Evolutionary conservation across 1,284 basidiomycete genomes (phyloP), one percentile per base, ranked within the genome.

Genomic region (Papiliotrema laurentii): DNA sequence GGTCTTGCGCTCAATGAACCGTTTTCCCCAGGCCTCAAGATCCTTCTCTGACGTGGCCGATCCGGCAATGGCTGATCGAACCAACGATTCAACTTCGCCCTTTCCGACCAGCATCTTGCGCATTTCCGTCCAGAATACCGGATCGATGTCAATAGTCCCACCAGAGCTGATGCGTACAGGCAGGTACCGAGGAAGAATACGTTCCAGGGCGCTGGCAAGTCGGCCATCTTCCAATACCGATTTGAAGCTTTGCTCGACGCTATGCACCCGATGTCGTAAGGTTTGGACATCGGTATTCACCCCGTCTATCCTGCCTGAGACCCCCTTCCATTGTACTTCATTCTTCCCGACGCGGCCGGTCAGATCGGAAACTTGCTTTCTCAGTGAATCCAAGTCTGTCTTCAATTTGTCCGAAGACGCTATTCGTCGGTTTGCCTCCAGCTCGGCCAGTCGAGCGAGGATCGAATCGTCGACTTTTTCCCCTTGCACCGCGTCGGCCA

Each of bases 171-270:
- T 48, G 21, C 58, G 50, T n/a, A 78, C 71, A 4, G 76, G 76
- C 49, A 79, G 54, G 26, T 55, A 55, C 19, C 60, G 51, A 0
- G 77, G 77, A 27, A 76, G 60, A n/a, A 74, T 64, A 31, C 59
- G 48, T 36, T 74, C 73, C 35, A 78, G 61, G 1, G 68, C 69
- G 4, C 61, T 55, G 18, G 63, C 63, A 25, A 76, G 51, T 21
- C 58, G 49, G 21, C 69, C 70, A 21, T 66, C 66, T 33, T 72
- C 61, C 21, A 70, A 40, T 0, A 67, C 69, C 5, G 51, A 47
- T n/a, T 53, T 51, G 11, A 74, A 79, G 6, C 80, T 81, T n/a
- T 80, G 78, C 64, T 89, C 86, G 6, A 88, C 63, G 26, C 71
- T 72, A 62, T 84, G 84, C 0, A 79, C 76, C 43, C 85, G 82